Conservation (phyloP, 345 rosid genomes). For the Mallotus nudiflorus region DNA sequence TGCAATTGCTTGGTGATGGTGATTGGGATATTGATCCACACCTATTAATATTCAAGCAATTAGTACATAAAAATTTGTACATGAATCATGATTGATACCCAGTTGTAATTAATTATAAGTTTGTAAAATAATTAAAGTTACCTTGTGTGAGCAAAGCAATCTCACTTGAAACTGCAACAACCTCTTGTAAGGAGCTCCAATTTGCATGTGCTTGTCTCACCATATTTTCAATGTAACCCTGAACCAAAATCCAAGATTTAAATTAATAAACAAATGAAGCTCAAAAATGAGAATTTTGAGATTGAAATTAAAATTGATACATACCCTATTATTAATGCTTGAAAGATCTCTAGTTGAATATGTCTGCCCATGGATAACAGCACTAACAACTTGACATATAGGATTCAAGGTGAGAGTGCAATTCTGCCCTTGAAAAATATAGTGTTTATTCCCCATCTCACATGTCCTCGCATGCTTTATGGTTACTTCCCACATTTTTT, state of each 20-base stretch:
- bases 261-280: not conserved
- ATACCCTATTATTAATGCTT: slow-evolving; percentile 46
- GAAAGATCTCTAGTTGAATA: slow-evolving; percentile 36
- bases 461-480: slow-evolving; percentile 77
- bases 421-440: slow-evolving; percentile 35
- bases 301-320: not conserved
- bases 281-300: not conserved
- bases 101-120: not conserved
- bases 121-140: slow-evolving; percentile 1
- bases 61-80: too few relatives aligned
- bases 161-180: slow-evolving; percentile 44
- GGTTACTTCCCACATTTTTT: slow-evolving; percentile 73
- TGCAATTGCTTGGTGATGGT: slow-evolving; percentile 26
- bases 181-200: slow-evolving; percentile 52
- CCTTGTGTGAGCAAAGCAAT: slow-evolving; percentile 59
- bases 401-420: slow-evolving; percentile 54
- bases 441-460: slow-evolving; percentile 54
- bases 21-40: slow-evolving; percentile 38
- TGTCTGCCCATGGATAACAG: slow-evolving; percentile 44
- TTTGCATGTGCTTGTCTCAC: slow-evolving; percentile 56
- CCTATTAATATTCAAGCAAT: slow-evolving; percentile 7
- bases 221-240: slow-evolving; percentile 49
- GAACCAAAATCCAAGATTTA: slow-evolving; percentile 10
- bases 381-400: slow-evolving; percentile 60
- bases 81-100: not conserved